A percentile compares a stretch with the other conserved stretches of the same genome.
Conservation (phyloP, 352 stramenopile species). For the Phytophthora constricta region DNA sequence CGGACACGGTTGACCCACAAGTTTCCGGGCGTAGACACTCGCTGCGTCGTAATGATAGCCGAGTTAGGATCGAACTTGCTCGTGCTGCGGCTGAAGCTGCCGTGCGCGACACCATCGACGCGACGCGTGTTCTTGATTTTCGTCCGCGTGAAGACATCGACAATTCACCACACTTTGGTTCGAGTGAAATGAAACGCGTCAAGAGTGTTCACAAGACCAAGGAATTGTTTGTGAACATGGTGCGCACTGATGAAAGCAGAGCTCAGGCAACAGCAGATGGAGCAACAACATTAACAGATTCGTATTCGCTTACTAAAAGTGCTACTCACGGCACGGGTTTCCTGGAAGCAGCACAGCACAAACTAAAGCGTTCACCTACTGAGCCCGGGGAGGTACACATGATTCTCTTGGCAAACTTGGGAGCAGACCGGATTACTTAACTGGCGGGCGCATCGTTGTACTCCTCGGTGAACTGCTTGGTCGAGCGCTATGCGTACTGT, state of each 20-base stretch:
- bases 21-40: conserved; percentile 18
- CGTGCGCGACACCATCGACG: conserved; percentile 11
- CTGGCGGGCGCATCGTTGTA: conserved; percentile 54
- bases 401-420: conserved; percentile 32
- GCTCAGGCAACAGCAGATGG: conserved; percentile 8
- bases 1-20: conserved; percentile 2
- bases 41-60: conserved; percentile 7
- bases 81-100: conserved; percentile 21
- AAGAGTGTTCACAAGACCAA: conserved; percentile 65
- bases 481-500: conserved; percentile 84
- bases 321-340: background rate
- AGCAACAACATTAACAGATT: conserved; percentile 11
- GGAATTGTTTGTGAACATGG: conserved; percentile 57
- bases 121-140: conserved; percentile 12
- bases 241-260: conserved; percentile 13
- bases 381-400: conserved; percentile 12
- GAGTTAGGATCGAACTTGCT: conserved; percentile 11
- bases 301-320: conserved; percentile 10
- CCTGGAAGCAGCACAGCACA: conserved; percentile 15
- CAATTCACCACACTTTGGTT: background rate
- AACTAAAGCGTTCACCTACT: conserved; percentile 34
- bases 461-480: conserved; percentile 78
- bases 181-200: conserved; percentile 29
- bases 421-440: conserved; percentile 60
- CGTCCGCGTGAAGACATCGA: conserved; percentile 7